Base-by-base conservation (phyloP, 768 basidiomycete species). In the Amanita rimosa region DNA sequence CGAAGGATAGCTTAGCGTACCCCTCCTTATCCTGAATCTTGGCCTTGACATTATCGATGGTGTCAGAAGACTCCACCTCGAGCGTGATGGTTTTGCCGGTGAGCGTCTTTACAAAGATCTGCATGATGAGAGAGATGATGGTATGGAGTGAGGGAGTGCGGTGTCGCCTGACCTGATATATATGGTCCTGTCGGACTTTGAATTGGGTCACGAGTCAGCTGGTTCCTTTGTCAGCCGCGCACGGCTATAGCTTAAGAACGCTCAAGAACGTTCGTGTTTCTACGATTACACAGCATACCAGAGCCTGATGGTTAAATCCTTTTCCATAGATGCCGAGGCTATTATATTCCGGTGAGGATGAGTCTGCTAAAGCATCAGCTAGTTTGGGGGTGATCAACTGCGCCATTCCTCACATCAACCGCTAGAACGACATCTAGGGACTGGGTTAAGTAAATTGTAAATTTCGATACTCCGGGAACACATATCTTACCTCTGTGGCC, bases 271-370 rank as follows among this genome's bases (percentile, higher is more conserved):
- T 6, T 19, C 13, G 19, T 22, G n/a, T 33, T 46, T 26, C 35
- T 37, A 46, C 45, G 8, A 24, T 38, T 38, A 36, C 26, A 16
- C 35, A 21, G 33, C 41, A 34, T 43, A 39, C 93, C 93, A 96
- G 13, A 97, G 56, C 46, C 83, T 75, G 57, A 97, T 86, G 4
- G 81, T 81, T 52, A 87, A 65, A 56, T 95, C 93, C 55, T 90
- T 90, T 56, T 93, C 91, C 75, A 89, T 82, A 8, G 83, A 78
- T n/a, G 87, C 89, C 3, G 90, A 89, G 6, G 90, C 93, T 53
- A 97, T 83, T 48, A 85, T 79, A 40, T 71, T 73, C 45, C 68
- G 74, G 17, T 68, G 73, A 1, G 93, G 92, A 64, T 94, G 89
- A 2, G 81, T 75, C 91, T 94, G 50, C n/a, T 50, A 26, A 34